A percentile compares a stretch with the other conserved stretches of the same genome.
Evolutionary conservation across 768 basidiomycete species (phyloP).

Genomic region (Hygrophorus russula): DNA sequence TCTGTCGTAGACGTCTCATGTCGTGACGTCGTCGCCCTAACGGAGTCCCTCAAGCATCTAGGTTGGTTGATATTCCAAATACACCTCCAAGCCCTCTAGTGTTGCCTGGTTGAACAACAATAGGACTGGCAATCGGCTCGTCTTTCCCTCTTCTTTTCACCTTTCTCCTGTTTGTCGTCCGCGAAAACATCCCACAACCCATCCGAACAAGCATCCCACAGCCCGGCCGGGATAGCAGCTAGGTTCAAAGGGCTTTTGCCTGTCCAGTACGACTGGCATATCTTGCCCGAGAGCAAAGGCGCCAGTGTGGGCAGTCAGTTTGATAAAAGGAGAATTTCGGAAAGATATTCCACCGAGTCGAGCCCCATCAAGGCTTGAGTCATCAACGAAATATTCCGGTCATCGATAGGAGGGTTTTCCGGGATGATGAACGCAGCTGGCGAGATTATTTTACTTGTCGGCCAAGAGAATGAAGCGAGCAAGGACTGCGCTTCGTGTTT

Average conservation of each 20-base stretch:
- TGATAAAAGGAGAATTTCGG: conserved; percentile 49
- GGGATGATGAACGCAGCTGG: conserved; percentile 4
- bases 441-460: conserved; percentile 3
- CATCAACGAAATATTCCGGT: conserved; percentile 56
- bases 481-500: conserved; percentile 49
- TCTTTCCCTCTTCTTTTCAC: conserved; percentile 19
- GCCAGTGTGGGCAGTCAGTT: conserved; percentile 33
- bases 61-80: too few relatives aligned
- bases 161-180: conserved; percentile 36
- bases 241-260: conserved; percentile 12
- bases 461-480: conserved; percentile 36
- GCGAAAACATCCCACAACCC: conserved; percentile 39
- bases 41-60: too few relatives aligned
- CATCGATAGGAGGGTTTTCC: conserved; percentile 28
- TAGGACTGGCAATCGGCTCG: not conserved
- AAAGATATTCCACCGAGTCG: conserved; percentile 48
- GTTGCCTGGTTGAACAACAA: too few relatives aligned
- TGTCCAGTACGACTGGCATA: conserved; percentile 46
- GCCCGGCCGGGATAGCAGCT: conserved; percentile 16
- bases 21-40: too few relatives aligned
- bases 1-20: too few relatives aligned
- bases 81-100: too few relatives aligned
- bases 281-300: conserved; percentile 44
- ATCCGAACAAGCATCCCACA: conserved; percentile 37
- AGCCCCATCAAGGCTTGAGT: conserved; percentile 53